Conservation (phyloP, 1,139 yeast species). For the Suhomyces bokatorum region DNA sequence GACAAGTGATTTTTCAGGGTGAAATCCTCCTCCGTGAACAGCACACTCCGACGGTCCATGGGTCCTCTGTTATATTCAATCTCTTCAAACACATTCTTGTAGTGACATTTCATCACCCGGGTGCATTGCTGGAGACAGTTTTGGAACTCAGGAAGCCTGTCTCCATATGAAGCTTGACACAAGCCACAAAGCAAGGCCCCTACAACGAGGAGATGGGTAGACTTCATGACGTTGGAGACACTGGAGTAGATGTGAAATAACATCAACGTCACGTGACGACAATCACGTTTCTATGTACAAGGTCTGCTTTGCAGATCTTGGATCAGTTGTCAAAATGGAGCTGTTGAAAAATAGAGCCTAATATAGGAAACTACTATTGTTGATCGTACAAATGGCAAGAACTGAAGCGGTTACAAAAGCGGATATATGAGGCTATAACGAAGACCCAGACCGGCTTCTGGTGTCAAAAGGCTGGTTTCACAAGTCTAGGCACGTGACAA, state of each 20-base stretch:
- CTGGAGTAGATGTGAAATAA: neutral
- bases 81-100: constrained; percentile 12
- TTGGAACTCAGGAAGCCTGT: constrained; percentile 19
- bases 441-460: too few relatives aligned
- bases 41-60: neutral
- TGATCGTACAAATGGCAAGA: neutral
- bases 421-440: too few relatives aligned
- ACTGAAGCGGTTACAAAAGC: too few relatives aligned
- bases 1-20: constrained; percentile 10
- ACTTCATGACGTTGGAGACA: constrained; percentile 2
- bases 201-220: neutral
- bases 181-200: neutral
- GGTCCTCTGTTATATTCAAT: constrained; percentile 6
- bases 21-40: constrained; percentile 4
- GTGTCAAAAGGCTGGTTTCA: too few relatives aligned
- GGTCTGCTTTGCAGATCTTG: too few relatives aligned
- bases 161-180: constrained; percentile 18
- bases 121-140: constrained; percentile 18
- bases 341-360: too few relatives aligned
- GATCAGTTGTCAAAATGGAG: too few relatives aligned
- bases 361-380: too few relatives aligned
- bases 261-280: neutral
- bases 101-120: constrained; percentile 12
- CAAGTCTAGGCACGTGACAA: neutral
- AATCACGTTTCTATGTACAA: neutral